A percentile compares a stretch with the other conserved stretches of the same genome.
phyloP scores from a whole-genome alignment of 495 filamentous ascomycete genomes.

The Daldinia loculata region DNA sequence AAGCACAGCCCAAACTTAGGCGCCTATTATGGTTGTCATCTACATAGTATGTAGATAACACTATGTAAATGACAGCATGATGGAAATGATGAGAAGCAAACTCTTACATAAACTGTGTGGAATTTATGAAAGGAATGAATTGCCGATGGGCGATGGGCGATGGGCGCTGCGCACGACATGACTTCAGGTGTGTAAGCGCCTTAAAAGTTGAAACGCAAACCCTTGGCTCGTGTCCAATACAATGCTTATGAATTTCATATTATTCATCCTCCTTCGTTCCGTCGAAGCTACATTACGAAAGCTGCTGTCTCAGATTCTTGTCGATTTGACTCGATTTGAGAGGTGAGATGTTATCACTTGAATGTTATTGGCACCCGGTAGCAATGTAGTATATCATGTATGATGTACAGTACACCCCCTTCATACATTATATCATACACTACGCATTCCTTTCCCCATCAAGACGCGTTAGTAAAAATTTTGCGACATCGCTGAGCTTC shows the following conservation, averaged over 20 bases:
- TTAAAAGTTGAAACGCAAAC: conserved; percentile 41
- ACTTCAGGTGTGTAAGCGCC: conserved; percentile 41
- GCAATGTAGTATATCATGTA: conserved; percentile 15
- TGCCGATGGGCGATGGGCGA: conserved; percentile 29
- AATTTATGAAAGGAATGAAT: conserved; percentile 21
- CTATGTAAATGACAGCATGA: background rate
- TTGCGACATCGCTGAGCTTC: background rate
- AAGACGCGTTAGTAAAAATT: conserved; percentile 23
- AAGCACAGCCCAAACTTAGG: background rate
- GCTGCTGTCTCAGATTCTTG: conserved; percentile 36
- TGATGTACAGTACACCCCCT: conserved; percentile 1
- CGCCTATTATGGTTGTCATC: background rate
- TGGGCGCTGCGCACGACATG: background rate
- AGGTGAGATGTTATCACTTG: conserved; percentile 35
- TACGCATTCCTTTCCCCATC: conserved; percentile 20
- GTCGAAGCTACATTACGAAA: conserved; percentile 33
- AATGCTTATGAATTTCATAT: conserved; percentile 19
- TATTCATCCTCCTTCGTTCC: conserved; percentile 28
- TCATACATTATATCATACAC: conserved; percentile 3
- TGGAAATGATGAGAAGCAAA: conserved; percentile 14
- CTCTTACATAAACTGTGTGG: conserved; percentile 12
- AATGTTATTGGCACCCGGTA: conserved; percentile 26
- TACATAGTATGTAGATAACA: background rate
- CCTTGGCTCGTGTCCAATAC: conserved; percentile 41
- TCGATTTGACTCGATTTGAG: conserved; percentile 8